Evolutionary conservation across 495 filamentous ascomycete genomes (phyloP).

Genomic region (Neurospora pannonica): DNA sequence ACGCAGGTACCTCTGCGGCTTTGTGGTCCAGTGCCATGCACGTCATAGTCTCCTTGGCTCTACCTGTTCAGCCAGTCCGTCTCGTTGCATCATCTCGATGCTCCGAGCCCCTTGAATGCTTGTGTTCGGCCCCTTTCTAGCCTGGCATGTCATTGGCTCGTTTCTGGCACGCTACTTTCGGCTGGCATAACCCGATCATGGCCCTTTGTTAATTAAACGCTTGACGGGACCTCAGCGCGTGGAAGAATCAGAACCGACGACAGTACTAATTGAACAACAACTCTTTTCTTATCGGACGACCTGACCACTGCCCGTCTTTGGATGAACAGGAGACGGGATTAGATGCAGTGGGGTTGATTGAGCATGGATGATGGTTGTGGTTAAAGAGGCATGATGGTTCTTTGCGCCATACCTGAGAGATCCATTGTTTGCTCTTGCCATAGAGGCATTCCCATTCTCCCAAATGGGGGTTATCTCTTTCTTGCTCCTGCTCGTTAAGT

Average conservation of each 20-base stretch:
- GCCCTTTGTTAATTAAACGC: neutral
- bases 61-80: neutral
- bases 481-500: neutral
- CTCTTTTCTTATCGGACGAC: neutral
- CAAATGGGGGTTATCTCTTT: neutral
- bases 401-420: neutral
- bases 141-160: neutral
- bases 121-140: neutral
- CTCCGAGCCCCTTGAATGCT: no score
- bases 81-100: neutral
- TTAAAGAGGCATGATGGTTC: neutral
- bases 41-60: neutral
- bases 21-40: neutral
- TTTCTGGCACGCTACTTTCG: neutral
- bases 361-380: neutral
- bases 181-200: neutral
- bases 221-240: neutral
- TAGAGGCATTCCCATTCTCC: neutral
- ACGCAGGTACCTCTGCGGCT: neutral
- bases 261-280: neutral
- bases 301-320: neutral
- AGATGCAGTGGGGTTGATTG: neutral
- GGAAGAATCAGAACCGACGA: neutral
- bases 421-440: neutral
- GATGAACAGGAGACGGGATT: neutral